These are phyloP conservation scores for Breviolum minutum DNA, from an alignment of 73 alveolate species.

Conservation along the genomic window DNA sequence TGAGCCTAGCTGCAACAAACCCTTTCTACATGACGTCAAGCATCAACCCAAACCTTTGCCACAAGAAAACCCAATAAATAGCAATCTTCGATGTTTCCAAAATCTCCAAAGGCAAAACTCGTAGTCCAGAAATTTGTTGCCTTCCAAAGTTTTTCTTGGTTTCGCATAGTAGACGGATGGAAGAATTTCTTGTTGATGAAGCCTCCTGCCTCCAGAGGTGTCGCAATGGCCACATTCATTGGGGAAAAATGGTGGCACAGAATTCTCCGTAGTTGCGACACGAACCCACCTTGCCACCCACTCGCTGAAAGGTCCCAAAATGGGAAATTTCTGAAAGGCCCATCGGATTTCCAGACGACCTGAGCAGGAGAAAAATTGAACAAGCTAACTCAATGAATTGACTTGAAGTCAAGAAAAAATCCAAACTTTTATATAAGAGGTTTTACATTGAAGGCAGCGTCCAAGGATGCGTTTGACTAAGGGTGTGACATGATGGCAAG, in stretches of 20 bases:
- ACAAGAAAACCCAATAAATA: not conserved
- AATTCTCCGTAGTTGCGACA: not conserved
- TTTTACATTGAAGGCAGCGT: not conserved
- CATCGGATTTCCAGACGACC: slow-evolving; percentile 86
- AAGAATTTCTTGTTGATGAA: slow-evolving; percentile 94
- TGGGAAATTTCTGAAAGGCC: slow-evolving; percentile 82
- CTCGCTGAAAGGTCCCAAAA: slow-evolving; percentile 84
- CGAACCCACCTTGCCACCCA: slow-evolving; percentile 58
- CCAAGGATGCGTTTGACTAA: not conserved
- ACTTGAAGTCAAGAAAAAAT: not conserved
- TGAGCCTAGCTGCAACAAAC: slow-evolving; percentile 18
- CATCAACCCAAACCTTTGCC: not conserved
- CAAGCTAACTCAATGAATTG: not conserved
- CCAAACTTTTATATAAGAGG: too few relatives aligned
- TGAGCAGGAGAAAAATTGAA: not conserved
- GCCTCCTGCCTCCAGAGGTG: slow-evolving; percentile 79
- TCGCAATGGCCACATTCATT: not conserved
- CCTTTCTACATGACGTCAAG: not conserved
- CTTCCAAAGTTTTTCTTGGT: slow-evolving; percentile 88
- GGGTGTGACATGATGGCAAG: not conserved
- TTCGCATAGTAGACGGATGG: slow-evolving; percentile 87
- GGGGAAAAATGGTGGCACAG: not conserved
- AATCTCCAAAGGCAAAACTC: not conserved
- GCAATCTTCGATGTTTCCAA: not conserved
- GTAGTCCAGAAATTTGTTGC: not conserved